Percentiles rank a stretch among this genome's conserved stretches.
These are phyloP conservation scores for Penicillium angulare DNA, from an alignment of 495 filamentous ascomycete genomes.

Conservation along the genomic window DNA sequence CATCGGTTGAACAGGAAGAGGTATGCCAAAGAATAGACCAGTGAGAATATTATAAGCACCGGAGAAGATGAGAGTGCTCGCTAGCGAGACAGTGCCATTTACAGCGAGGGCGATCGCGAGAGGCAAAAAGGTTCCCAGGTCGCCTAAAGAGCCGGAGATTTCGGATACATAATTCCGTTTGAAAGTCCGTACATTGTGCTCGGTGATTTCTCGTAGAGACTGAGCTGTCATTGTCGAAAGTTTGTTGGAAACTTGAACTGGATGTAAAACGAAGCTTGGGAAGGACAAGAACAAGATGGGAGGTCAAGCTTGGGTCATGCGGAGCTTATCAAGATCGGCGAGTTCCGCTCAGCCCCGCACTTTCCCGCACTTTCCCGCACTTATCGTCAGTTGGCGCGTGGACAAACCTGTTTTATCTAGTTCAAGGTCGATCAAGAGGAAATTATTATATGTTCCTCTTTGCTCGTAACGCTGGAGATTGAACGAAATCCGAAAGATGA, in stretches of 20 bases:
- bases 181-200: conserved; percentile 42
- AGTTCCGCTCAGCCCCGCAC: conserved; percentile 4
- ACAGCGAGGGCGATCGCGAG: conserved; percentile 80
- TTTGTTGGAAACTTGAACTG: not conserved
- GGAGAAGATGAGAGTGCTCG: conserved; percentile 82
- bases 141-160: conserved; percentile 86
- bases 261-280: not conserved
- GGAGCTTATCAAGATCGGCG: conserved; percentile 14
- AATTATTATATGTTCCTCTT: no score
- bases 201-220: conserved; percentile 32
- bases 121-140: conserved; percentile 87
- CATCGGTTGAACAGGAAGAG: conserved; percentile 85
- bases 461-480: conserved; percentile 41
- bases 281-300: not conserved
- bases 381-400: not conserved
- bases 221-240: conserved; percentile 24
- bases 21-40: conserved; percentile 78
- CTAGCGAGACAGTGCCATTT: conserved; percentile 71
- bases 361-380: no score
- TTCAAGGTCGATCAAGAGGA: no score
- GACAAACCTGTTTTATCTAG: conserved; percentile 1
- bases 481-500: conserved; percentile 38
- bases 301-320: not conserved
- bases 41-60: conserved; percentile 84
- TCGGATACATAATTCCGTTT: conserved; percentile 64